These are phyloP conservation scores for Cnidoscolus chayamansa DNA, from an alignment of 441 rosid genomes.

Conservation along the genomic window DNA sequence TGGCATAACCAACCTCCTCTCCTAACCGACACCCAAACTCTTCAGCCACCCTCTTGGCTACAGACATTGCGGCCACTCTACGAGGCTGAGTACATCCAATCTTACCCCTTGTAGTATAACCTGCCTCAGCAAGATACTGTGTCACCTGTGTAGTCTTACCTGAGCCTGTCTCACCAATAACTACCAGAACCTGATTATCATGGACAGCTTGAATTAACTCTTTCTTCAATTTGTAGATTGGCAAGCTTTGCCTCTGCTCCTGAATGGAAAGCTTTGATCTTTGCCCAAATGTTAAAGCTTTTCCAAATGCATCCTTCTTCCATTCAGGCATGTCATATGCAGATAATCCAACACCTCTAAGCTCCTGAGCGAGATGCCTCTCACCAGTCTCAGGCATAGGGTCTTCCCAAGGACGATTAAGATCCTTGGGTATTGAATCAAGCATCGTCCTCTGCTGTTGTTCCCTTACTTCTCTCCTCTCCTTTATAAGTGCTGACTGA, in stretches of 20 bases:
- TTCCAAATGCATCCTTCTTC: slow-evolving; percentile 83
- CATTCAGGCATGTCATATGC: slow-evolving; percentile 91
- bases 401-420: slow-evolving; percentile 89
- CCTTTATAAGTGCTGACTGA: slow-evolving; percentile 85
- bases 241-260: slow-evolving; percentile 87
- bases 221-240: slow-evolving; percentile 76
- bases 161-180: slow-evolving; percentile 88
- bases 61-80: slow-evolving; percentile 84
- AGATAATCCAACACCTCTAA: slow-evolving; percentile 77
- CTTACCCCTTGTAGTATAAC: slow-evolving; percentile 74
- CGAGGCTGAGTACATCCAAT: slow-evolving; percentile 93
- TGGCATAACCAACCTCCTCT: slow-evolving; percentile 82
- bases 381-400: slow-evolving; percentile 95
- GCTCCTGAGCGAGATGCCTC: slow-evolving; percentile 90
- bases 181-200: slow-evolving; percentile 81
- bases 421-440: slow-evolving; percentile 82
- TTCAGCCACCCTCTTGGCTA: slow-evolving; percentile 86
- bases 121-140: slow-evolving; percentile 81
- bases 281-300: slow-evolving; percentile 71
- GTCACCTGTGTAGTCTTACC: slow-evolving; percentile 87
- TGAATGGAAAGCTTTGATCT: slow-evolving; percentile 79
- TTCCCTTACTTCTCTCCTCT: slow-evolving; percentile 72
- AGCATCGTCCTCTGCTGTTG: slow-evolving; percentile 87
- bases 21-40: slow-evolving; percentile 86
- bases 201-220: slow-evolving; percentile 83